Conservation (phyloP, 495 filamentous ascomycete genomes). For the Cryomyces minteri region DNA sequence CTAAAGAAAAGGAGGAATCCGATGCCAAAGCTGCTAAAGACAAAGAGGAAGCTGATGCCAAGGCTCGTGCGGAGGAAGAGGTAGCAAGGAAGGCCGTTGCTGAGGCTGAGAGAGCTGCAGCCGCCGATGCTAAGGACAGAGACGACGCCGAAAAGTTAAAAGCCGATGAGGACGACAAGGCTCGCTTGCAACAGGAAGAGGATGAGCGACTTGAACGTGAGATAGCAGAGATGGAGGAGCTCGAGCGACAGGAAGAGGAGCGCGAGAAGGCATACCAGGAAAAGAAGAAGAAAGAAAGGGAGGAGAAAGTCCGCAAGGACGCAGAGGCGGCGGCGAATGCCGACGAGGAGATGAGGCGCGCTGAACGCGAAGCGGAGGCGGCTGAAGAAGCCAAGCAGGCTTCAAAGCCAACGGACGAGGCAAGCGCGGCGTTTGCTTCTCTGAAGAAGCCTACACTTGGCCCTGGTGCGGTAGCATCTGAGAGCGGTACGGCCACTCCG, state of each 20-base stretch:
- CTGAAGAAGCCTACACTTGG: slow-evolving; percentile 38
- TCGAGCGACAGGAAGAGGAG: slow-evolving; percentile 19
- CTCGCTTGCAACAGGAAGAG: slow-evolving; percentile 11
- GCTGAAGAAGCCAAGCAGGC: slow-evolving; percentile 17
- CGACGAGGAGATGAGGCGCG: slow-evolving; percentile 19
- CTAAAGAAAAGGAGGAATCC: slow-evolving; percentile 3
- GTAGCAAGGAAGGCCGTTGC: slow-evolving; percentile 27
- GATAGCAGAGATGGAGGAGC: slow-evolving; percentile 24
- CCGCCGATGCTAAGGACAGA: slow-evolving; percentile 7
- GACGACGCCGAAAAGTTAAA: slow-evolving; percentile 13
- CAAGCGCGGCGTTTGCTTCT: slow-evolving; percentile 28
- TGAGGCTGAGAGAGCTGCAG: slow-evolving; percentile 21
- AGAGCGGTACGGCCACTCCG: slow-evolving; percentile 34
- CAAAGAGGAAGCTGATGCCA: slow-evolving; percentile 25
- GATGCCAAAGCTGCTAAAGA: slow-evolving; percentile 27
- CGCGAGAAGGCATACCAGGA: slow-evolving; percentile 18
- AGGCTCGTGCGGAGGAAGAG: slow-evolving; percentile 22
- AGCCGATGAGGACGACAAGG: slow-evolving; percentile 10
- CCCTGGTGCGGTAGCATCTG: slow-evolving; percentile 26
- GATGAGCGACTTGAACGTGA: slow-evolving; percentile 21
- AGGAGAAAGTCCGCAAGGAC: slow-evolving; percentile 10
- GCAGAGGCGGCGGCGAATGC: slow-evolving; percentile 12
- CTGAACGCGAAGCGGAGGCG: slow-evolving; percentile 23
- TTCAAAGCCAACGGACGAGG: slow-evolving; percentile 2
- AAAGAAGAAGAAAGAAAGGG: slow-evolving; percentile 19